phyloP scores from a whole-genome alignment of 129 eudicot species.

The Calendula officinalis region DNA sequence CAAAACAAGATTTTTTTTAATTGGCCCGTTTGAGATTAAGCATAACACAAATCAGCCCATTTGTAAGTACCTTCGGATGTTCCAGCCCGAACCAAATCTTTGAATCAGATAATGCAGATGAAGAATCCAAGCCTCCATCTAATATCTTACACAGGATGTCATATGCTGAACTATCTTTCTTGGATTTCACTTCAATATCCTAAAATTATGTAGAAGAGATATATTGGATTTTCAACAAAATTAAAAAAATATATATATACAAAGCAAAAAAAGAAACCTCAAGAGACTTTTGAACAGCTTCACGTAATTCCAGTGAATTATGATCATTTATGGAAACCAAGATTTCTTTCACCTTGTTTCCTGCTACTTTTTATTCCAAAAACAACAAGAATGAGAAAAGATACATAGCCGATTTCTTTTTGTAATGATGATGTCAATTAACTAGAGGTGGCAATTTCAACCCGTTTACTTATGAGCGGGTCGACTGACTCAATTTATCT shows the following conservation, averaged over 20 bases:
- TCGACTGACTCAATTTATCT: background rate
- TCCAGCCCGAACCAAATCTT: conserved; percentile 82
- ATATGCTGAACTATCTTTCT: conserved; percentile 47
- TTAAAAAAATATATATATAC: background rate
- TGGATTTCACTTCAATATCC: conserved; percentile 49
- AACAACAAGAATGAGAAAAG: conserved; percentile 17
- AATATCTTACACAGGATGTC: conserved; percentile 61
- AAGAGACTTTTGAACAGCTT: conserved; percentile 52
- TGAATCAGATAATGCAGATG: conserved; percentile 47
- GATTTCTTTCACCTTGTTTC: conserved; percentile 50
- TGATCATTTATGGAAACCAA: conserved; percentile 50
- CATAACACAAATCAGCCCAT: background rate
- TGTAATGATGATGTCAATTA: conserved; percentile 1
- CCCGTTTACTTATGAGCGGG: conserved; percentile 3
- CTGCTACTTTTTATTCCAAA: conserved; percentile 26
- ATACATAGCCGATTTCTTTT: background rate
- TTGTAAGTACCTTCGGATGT: conserved; percentile 62
- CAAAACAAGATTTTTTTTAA: background rate
- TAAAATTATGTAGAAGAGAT: conserved; percentile 20
- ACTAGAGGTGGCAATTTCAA: background rate
- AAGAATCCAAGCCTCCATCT: conserved; percentile 51
- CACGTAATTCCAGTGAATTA: conserved; percentile 56
- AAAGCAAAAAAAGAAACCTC: conserved; percentile 40
- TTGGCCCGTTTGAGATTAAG: background rate
- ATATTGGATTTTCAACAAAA: background rate